Evolutionary conservation across 1,284 basidiomycete species (phyloP).

Genomic region (Singerocomus rubriflavus): DNA sequence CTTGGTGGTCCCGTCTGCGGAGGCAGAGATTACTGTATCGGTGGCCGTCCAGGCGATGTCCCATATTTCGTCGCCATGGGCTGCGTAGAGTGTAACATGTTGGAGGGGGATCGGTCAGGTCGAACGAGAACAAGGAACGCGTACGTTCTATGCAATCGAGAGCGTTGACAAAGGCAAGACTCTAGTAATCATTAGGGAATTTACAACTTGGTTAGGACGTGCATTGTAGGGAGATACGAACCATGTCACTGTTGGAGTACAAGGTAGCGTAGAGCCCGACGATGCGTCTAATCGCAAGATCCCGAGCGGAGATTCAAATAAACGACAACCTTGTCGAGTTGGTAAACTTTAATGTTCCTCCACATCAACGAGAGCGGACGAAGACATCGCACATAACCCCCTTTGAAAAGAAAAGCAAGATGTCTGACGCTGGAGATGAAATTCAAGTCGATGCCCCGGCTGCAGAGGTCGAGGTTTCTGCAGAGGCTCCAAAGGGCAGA

Average conservation of each 20-base stretch:
- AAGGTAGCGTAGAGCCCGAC: too few species aligned
- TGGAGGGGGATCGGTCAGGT: background rate
- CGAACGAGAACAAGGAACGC: slow-evolving; percentile 18
- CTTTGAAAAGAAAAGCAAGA: slow-evolving; percentile 44
- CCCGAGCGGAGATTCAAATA: slow-evolving; percentile 51
- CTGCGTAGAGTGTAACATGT: slow-evolving; percentile 38
- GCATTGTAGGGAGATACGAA: slow-evolving; percentile 20
- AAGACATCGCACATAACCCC: slow-evolving; percentile 62
- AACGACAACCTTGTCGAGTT: slow-evolving; percentile 9
- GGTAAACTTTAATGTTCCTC: slow-evolving; percentile 48
- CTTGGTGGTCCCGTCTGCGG: slow-evolving; percentile 72
- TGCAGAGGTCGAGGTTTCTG: slow-evolving; percentile 80
- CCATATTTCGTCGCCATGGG: slow-evolving; percentile 83
- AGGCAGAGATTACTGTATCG: slow-evolving; percentile 64
- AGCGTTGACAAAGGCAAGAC: slow-evolving; percentile 67
- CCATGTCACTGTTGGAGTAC: slow-evolving; percentile 16
- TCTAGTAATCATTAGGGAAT: slow-evolving; percentile 49
- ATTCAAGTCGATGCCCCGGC: slow-evolving; percentile 71
- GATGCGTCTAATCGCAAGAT: slow-evolving; percentile 32
- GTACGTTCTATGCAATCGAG: slow-evolving; percentile 73
- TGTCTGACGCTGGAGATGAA: slow-evolving; percentile 99
- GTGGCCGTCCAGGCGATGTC: slow-evolving; percentile 71
- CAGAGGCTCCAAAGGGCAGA: slow-evolving; percentile 89
- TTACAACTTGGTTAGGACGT: background rate
- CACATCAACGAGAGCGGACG: slow-evolving; percentile 89